These are phyloP conservation scores for Pilatotrama ljubarskyi DNA, from an alignment of 768 basidiomycete species.

Conservation along the genomic window DNA sequence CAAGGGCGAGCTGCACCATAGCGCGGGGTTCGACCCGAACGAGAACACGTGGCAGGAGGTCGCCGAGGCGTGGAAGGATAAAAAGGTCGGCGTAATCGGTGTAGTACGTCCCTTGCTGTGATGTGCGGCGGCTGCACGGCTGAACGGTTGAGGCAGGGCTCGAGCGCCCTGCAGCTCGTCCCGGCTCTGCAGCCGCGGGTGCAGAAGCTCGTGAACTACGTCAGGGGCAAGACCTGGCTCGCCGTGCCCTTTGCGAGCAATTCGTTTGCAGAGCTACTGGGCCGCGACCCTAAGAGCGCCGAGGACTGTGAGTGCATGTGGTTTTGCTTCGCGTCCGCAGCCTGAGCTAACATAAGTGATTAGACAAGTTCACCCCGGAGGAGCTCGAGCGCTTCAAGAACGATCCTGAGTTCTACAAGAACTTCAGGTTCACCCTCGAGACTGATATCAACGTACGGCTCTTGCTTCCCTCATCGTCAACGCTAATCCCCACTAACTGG, in stretches of 20 bases:
- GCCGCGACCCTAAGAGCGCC: slow-evolving; percentile 33
- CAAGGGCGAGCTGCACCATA: slow-evolving; percentile 59
- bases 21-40: slow-evolving; percentile 56
- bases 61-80: slow-evolving; percentile 50
- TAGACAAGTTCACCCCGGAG: slow-evolving; percentile 35
- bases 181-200: slow-evolving; percentile 57
- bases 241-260: slow-evolving; percentile 45
- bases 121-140: neutral
- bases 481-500: neutral
- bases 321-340: neutral
- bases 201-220: slow-evolving; percentile 51
- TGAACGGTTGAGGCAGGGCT: slow-evolving; percentile 44
- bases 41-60: slow-evolving; percentile 44
- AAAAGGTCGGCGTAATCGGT: slow-evolving; percentile 58
- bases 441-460: slow-evolving; percentile 47
- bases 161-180: slow-evolving; percentile 62
- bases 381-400: slow-evolving; percentile 47
- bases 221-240: slow-evolving; percentile 62
- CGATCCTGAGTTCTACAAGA: slow-evolving; percentile 48
- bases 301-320: slow-evolving; percentile 42
- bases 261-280: slow-evolving; percentile 40
- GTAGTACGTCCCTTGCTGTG: slow-evolving; percentile 40
- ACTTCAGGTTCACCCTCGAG: slow-evolving; percentile 51
- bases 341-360: neutral
- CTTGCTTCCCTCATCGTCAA: neutral